Evolutionary conservation across 2,329 filamentous ascomycete species (phyloP), one percentile per base, ranked within the genome.

Genomic region (Fusarium pseudograminearum): DNA sequence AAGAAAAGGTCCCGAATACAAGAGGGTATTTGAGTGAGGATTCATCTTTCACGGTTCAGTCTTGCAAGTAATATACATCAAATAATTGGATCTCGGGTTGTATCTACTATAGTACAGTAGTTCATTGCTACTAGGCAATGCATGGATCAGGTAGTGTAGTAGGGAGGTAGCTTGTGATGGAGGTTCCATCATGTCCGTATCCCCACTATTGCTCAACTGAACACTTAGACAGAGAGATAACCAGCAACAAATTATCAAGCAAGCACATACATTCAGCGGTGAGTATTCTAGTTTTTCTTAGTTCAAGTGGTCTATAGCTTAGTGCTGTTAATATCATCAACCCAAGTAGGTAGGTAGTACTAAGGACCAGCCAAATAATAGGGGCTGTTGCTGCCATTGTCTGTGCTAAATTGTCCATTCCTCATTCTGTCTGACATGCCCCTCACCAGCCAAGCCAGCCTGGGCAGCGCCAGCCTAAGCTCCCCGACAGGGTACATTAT

Each of bases 351-450:
- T 24, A 34, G 18, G 34, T 34, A 47, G 31, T 38, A 40, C 20
- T 48, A 54, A 56, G 57, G 30, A 36, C 26, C 26, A n/a, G 44
- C 42, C 41, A 28, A 38, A 22, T 40, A 50, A 53, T 57, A 56
- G 50, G 65, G 65, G 65, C 40, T 59, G 41, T 58, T 53, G 22
- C 44, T 40, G 46, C 31, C 26, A 14, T 20, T 58, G 45, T 51
- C 38, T 34, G 55, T 61, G 48, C 63, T 45, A 44, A 48, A 56
- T 38, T 56, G 59, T 60, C 69, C 58, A 70, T 66, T 59, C 70
- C 69, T 53, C 42, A 61, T 71, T 67, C 65, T 63, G 60, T 73
- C 70, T 61, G 65, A 71, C 59, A 55, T 73, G 71, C 70, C 71
- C 71, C 70, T 73, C 71, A 62, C 57, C 62, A 60, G 47, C 60